A percentile compares a stretch with the other conserved stretches of the same genome.
Evolutionary conservation across 1,139 yeast species (phyloP).

Genomic region (Geotrichum macrosporum): DNA sequence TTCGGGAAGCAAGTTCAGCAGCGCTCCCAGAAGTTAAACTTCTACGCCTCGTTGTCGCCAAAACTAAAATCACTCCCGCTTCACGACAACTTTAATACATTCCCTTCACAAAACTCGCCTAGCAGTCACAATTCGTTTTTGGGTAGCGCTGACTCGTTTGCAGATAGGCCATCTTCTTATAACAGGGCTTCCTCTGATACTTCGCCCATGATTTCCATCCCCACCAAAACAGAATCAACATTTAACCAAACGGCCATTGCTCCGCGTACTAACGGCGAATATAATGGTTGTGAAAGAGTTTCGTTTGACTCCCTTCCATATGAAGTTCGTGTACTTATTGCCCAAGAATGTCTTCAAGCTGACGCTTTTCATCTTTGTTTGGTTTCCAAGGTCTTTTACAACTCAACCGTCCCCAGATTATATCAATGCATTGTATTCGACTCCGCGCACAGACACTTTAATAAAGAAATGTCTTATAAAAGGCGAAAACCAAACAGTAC

Average conservation of each 20-base stretch:
- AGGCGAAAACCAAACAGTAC: slow-evolving; percentile 14
- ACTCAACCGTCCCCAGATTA: slow-evolving; percentile 25
- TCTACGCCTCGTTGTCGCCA: neutral
- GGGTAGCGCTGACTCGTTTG: neutral
- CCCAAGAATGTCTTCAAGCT: slow-evolving; percentile 27
- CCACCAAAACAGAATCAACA: too few relatives aligned
- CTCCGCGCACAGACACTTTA: slow-evolving; percentile 28
- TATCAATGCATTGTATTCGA: slow-evolving; percentile 30
- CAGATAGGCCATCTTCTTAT: neutral
- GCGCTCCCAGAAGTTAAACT: neutral
- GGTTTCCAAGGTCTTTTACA: slow-evolving; percentile 23
- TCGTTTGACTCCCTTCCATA: slow-evolving; percentile 37
- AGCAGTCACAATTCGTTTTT: neutral
- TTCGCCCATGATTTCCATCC: too few relatives aligned
- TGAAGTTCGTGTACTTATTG: slow-evolving; percentile 26
- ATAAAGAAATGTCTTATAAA: slow-evolving; percentile 23
- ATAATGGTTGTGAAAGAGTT: too few relatives aligned
- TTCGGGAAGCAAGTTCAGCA: slow-evolving; percentile 3
- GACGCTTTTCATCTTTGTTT: slow-evolving; percentile 30
- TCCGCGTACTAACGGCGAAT: too few relatives aligned
- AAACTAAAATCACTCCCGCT: neutral
- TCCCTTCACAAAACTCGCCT: neutral
- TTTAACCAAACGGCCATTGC: too few relatives aligned
- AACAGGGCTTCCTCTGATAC: neutral
- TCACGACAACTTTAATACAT: neutral